A percentile compares a stretch with the other conserved stretches of the same genome.
Conservation (phyloP, 352 stramenopile genomes). For the Globisporangium cystogenes region DNA sequence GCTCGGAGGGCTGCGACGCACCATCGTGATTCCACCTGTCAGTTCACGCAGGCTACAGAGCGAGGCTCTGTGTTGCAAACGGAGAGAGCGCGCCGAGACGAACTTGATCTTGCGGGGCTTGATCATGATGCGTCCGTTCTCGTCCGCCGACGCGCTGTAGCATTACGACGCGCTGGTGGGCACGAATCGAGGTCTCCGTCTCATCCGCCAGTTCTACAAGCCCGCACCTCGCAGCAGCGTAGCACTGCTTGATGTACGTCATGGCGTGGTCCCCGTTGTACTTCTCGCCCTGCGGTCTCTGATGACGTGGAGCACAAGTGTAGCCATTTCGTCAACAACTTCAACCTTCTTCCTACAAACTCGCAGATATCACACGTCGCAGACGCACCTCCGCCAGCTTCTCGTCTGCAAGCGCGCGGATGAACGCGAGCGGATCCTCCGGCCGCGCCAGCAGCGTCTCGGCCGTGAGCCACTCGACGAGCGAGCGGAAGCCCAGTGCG, state of each 20-base stretch:
- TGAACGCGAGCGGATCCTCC: constrained; percentile 83
- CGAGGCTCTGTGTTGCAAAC: too few relatives aligned
- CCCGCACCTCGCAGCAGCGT: constrained; percentile 75
- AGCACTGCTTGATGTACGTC: constrained; percentile 86
- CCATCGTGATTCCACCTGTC: neutral
- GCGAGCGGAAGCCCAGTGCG: constrained; percentile 82
- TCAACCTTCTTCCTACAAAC: neutral
- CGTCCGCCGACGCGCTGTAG: constrained; percentile 66
- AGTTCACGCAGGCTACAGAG: neutral
- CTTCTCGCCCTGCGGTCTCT: constrained; percentile 43
- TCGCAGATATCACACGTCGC: neutral
- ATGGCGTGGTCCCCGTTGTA: constrained; percentile 80
- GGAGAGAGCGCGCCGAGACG: constrained; percentile 1
- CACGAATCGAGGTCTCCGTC: too few relatives aligned
- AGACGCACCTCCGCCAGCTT: constrained; percentile 66
- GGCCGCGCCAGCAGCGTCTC: constrained; percentile 80
- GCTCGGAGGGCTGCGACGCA: constrained; percentile 9
- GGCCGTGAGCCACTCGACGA: constrained; percentile 90
- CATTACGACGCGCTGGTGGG: neutral
- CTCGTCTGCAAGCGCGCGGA: constrained; percentile 72
- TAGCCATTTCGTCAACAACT: neutral
- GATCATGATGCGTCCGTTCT: constrained; percentile 76
- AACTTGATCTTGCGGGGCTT: constrained; percentile 64
- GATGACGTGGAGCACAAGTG: neutral
- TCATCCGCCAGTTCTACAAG: too few relatives aligned